Evolutionary conservation across 2,329 filamentous ascomycete species (phyloP), one percentile per base, ranked within the genome.

Genomic region (Alternaria solani): DNA sequence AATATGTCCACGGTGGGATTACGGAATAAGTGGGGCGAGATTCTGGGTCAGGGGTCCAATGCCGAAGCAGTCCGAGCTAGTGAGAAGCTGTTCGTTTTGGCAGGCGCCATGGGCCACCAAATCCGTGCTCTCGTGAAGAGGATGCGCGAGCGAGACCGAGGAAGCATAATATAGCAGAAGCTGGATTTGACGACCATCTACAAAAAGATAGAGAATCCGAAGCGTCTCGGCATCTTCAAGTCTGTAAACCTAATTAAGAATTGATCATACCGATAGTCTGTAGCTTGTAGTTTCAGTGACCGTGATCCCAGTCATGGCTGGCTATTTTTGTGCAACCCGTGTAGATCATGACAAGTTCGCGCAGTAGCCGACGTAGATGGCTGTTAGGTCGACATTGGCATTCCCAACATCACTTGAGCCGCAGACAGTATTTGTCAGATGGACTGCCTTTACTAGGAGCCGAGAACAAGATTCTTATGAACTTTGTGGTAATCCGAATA

Each of bases 1-100:
- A 48, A 48, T 14, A 23, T 34, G 12, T 34, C 26, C 30, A 61
- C 55, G 42, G 51, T 57, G 25, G 11, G 49, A 32, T 43, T 43
- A 55, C 55, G 25, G 25, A 34, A 52, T 43, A 61, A 53, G 59
- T 56, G 55, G 61, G 58, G 59, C 20, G n/a, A 11, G 34, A 42
- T 18, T 34, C 36, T 39, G 12, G 25, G 23, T 34, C 46, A 59
- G 42, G 57, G 53, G 53, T 51, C 48, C 39, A 54, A 49, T 41
- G 32, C 41, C 57, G 39, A 52, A 57, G n/a, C 44, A 32, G 23
- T 20, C 48, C 20, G 47, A 28, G 16, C 46, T 46, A 32, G 41
- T n/a, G 32, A 11, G 25, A 43, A 47, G 26, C n/a, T n/a, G n/a
- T 34, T 38, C 28, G 34, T 8, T 51, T 51, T 30, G 51, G 25